phyloP scores from a whole-genome alignment of 495 filamentous ascomycete genomes.

The Aspergillus sparsus region DNA sequence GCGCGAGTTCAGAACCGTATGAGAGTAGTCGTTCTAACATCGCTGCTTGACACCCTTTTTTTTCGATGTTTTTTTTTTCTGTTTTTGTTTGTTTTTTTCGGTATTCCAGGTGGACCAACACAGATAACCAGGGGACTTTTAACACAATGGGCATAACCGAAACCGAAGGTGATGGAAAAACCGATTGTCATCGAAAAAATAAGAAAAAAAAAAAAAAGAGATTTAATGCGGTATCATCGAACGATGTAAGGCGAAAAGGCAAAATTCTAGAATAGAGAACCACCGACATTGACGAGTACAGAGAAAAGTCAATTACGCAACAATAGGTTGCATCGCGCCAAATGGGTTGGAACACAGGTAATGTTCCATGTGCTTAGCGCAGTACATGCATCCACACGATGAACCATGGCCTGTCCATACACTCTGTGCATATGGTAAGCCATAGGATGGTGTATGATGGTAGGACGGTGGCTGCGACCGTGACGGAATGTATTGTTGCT shows the following conservation, averaged over 20 bases:
- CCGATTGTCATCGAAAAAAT: constrained; percentile 38
- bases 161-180: constrained; percentile 26
- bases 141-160: constrained; percentile 30
- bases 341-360: constrained; percentile 66
- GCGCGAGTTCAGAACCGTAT: constrained; percentile 21
- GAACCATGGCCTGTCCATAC: constrained; percentile 61
- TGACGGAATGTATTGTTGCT: constrained; percentile 50
- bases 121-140: constrained; percentile 40
- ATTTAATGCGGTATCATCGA: constrained; percentile 43
- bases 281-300: constrained; percentile 14
- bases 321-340: constrained; percentile 59
- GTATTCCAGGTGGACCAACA: constrained; percentile 17
- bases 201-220: constrained; percentile 27
- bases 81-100: no score
- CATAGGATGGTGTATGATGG: constrained; percentile 54
- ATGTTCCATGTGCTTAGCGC: constrained; percentile 60
- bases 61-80: constrained; percentile 29
- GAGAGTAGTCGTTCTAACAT: constrained; percentile 34
- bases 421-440: constrained; percentile 56
- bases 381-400: constrained; percentile 70
- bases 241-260: constrained; percentile 23
- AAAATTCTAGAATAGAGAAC: constrained; percentile 35
- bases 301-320: constrained; percentile 34
- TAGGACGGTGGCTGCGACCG: constrained; percentile 54
- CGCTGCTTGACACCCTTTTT: constrained; percentile 41